phyloP scores from a whole-genome alignment of 2,329 filamentous ascomycete genomes.

The Diaporthe destruens region DNA sequence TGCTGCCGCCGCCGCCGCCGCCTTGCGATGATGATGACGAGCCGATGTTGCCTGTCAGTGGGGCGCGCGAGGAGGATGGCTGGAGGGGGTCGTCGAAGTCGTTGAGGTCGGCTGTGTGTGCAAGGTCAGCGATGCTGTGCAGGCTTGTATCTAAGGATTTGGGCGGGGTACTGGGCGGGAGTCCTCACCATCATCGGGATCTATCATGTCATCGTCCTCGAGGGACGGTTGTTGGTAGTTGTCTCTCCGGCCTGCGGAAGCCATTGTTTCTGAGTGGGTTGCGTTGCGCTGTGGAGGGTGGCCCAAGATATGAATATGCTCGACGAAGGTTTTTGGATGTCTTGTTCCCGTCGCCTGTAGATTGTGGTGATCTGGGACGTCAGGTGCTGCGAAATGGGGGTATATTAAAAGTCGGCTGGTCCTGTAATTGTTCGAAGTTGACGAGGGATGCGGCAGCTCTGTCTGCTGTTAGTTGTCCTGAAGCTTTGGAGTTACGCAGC shows the following conservation, averaged over 20 bases:
- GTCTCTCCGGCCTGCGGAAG: slow-evolving; percentile 61
- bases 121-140: neutral
- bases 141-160: neutral
- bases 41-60: slow-evolving; percentile 87
- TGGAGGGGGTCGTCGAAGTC: slow-evolving; percentile 91
- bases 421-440: slow-evolving; percentile 35
- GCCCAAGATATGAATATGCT: neutral
- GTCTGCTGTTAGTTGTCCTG: slow-evolving; percentile 46
- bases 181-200: slow-evolving; percentile 79
- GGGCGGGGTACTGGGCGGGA: slow-evolving; percentile 31
- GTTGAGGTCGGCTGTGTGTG: slow-evolving; percentile 78
- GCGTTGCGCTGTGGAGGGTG: slow-evolving; percentile 2
- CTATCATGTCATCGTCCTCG: slow-evolving; percentile 77
- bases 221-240: slow-evolving; percentile 73
- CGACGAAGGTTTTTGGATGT: neutral
- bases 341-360: neutral
- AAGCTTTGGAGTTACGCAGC: slow-evolving; percentile 40
- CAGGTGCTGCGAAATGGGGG: neutral
- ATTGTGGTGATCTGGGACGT: neutral
- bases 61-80: slow-evolving; percentile 77
- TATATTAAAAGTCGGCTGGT: slow-evolving; percentile 7
- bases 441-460: slow-evolving; percentile 43
- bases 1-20: neutral
- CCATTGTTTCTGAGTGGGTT: slow-evolving; percentile 54
- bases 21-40: slow-evolving; percentile 58